Base-by-base conservation (phyloP, 2,329 filamentous ascomycete species). In the Pseudocercospora fijiensis region DNA sequence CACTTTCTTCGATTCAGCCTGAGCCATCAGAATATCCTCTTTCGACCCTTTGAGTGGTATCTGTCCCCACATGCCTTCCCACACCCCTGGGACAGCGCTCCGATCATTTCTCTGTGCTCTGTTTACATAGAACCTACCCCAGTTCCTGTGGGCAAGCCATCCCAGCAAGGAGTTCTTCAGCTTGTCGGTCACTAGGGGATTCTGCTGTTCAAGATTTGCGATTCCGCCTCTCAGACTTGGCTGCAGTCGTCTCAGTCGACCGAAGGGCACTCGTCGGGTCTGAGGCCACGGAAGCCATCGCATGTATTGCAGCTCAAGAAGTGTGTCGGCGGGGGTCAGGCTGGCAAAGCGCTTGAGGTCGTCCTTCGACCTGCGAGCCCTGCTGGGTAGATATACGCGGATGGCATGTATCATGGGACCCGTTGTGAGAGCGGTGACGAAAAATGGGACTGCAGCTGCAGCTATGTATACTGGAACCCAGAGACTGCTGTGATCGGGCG, bases 391-490 rank as follows among this genome's bases (percentile, higher is more conserved):
- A 22, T 85, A 84, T 57, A 95, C 78, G 75, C 90, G 86, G 64
- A 95, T 82, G 72, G 88, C 87, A 45, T 87, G 86, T 7, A 94
- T 90, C 72, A 90, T 90, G 2, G 91, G 89, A 0, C 85, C 82
- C 1, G 88, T 86, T 53, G 84, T 84, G 74, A 87, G 89, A 37
- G 84, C 80, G 22, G 91, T 82, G 71, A 88, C 85, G 37, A 86
- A 62, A 70, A 92, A 79, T 2, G 91, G 91, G 8, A 90, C 76
- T 41, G 88, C 74, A 69, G 88, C 86, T 65, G 83, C 86, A 57
- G 85, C 27, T 8, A 72, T 72, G 81, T 78, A 76, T 41, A 77
- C 74, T 24, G 80, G 77, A 24, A 76, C 71, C 61, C 77, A 71
- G 72, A 78, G 82, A 69, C 71, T 75, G n/a, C 78, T 77, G 45